Evolutionary conservation across 208 protist genomes (phyloP), one percentile per base, ranked within the genome.

Genomic region (Leptomonas pyrrhocoris): DNA sequence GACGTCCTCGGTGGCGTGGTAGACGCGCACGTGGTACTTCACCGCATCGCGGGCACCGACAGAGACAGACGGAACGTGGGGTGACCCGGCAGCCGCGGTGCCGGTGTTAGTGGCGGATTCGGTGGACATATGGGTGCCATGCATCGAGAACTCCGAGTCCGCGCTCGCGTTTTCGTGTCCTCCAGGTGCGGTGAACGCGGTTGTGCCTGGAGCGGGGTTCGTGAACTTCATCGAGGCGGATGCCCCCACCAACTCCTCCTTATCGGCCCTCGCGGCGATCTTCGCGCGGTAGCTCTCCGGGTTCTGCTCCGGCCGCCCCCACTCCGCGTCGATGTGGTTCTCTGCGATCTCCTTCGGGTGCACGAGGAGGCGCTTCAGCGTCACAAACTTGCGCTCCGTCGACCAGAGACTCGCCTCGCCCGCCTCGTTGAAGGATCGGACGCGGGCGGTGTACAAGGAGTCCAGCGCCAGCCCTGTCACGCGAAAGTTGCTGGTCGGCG

Each of bases 271-370:
- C 48, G 38, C 53, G n/a, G 50, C 58, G 53, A 64, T 23, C 45
- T 28, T 64, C 28, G 19, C 21, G 28, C 48, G 30, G 75, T 86
- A 86, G 13, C 64, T 48, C 59, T 70, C 74, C 21, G 81, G 72
- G 49, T 43, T 66, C 74, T 95, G 89, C 73, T 84, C 80, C 15
- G 76, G 68, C 12, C 93, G 81, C 18, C 78, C 82, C 93, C 93
- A 97, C 53, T 82, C 66, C 25, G 95, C 34, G 30, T 78, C 73
- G 36, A 94, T 81, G 28, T 77, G 72, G 28, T 83, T 83, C 80
- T 97, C 93, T 16, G 89, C 86, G 45, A 95, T 90, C 63, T 92
- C 74, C 15, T 60, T 58, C 28, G 88, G 83, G 11, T 71, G 57
- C n/a, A 96, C 81, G 12, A 71, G 31, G 27, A 97, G 34, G 23